Base-by-base conservation (phyloP, 177 flowering plant genomes). In the Vitis hybrid region DNA sequence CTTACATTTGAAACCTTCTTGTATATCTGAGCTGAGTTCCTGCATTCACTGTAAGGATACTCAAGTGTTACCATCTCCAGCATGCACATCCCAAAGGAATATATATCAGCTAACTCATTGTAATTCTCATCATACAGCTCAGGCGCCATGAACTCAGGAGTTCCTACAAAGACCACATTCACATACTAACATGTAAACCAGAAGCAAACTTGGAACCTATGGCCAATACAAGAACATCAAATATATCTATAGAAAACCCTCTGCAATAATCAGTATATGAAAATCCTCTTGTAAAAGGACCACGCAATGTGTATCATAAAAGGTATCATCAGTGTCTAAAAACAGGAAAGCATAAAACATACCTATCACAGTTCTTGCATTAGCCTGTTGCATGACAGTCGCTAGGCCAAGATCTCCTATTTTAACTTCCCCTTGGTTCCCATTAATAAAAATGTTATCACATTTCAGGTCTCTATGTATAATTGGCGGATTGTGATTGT, bases 31-130 rank as follows among this genome's bases (percentile, higher is more conserved):
- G 89, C 88, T 1, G 88, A 79, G 67, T 86, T 87, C 55, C 21
- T 74, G 61, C 93, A 89, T 76, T 87, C 91, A 57, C 80, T 78
- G 72, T 89, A 89, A 62, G 91, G 91, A 68, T 89, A 87, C 65
- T 89, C 89, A 65, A 80, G 75, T 18, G 91, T 89, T 19, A 87
- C 81, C 89, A 89, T 83, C 77, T 89, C 91, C 60, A 89, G 78
- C 76, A 89, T 72, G 87, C 93, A 89, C 89, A 89, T 84, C 21
- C 93, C 93, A 68, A 89, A 87, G 10, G 91, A 84, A 74, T 89
- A 89, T 72, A 89, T 83, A 68, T 89, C 91, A 39, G 79, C 91
- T 77, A 85, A 76, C 64, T 89, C 93, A 77, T 87, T 87, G 78
- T 89, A 89, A 60, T 84, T 79, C 72, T 87, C 93, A 8, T 39